Evolutionary conservation across 108 stramenopile genomes (phyloP), one percentile per base, ranked within the genome.

Genomic region (Cyclostephanos tholiformis): DNA sequence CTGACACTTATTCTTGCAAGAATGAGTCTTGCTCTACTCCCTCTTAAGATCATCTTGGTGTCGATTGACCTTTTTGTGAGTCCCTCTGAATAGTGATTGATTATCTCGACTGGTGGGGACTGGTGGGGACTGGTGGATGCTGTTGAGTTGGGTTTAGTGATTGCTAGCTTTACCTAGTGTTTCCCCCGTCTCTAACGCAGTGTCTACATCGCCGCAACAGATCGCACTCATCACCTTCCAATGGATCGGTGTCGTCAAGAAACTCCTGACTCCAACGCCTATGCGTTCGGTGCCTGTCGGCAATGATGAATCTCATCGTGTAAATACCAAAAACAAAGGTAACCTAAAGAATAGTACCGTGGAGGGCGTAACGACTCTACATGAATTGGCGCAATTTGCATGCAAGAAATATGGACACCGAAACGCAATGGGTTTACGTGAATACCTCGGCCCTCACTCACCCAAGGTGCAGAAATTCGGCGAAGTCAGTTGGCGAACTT

Each of bases 391-490:
- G 30, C 70, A 70, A 13, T 65, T 72, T 55, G 75, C 90, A 19
- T 85, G 84, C 72, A 58, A 83, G 32, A 67, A 64, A 10, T 87
- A 79, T 74, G 85, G 67, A 14, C 61, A 71, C 50, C 52, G 73
- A 11, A 59, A 69, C 19, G 84, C 90, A 75, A 92, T 93, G 88
- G 89, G 91, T 23, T 72, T 66, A 10, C 90, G 95, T 16, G 74
- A 88, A 41, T 96, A 85, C 67, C 72, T 94, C 16, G 93, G 93
- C 19, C 85, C 87, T 27, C 82, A 84, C 66, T 65, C 71, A 5
- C 72, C 89, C 20, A 73, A 63, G n/a, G 76, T 89, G 23, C 92
- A 94, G 66, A 80, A 93, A 50, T 96, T 96, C 76, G 90, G 89
- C 30, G 63, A 71, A 13, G 82, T 90, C 25, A 74, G 43, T 38